Evolutionary conservation across 176 grass and related monocot species (phyloP).

Genomic region (Paspalum vaginatum): DNA sequence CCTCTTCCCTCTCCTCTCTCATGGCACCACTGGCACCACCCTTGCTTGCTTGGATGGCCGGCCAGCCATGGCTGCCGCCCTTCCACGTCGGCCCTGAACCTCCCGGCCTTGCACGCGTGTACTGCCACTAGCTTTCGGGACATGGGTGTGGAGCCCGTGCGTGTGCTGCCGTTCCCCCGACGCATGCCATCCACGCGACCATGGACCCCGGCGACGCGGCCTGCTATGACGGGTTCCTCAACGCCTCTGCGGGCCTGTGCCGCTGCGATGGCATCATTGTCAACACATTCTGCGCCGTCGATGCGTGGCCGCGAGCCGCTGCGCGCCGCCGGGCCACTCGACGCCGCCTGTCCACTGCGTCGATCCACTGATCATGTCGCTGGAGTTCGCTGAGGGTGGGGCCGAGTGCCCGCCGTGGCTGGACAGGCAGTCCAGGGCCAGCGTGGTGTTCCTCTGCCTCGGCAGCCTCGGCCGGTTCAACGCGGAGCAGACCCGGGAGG

Average conservation of each 20-base stretch:
- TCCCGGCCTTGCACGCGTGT: conserved; percentile 7
- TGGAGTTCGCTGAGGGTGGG: not conserved
- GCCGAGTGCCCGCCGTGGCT: conserved; percentile 54
- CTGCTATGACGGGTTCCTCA: conserved; percentile 23
- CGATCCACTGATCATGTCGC: conserved; percentile 7
- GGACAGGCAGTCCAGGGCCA: conserved; percentile 41
- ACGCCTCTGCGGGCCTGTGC: not conserved
- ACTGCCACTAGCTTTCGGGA: conserved; percentile 4
- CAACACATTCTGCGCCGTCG: conserved; percentile 61
- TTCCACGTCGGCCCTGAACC: too few species aligned
- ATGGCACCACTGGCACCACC: too few species aligned
- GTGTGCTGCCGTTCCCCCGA: conserved; percentile 24
- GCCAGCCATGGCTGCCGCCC: too few species aligned
- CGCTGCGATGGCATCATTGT: conserved; percentile 45
- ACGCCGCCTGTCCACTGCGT: conserved; percentile 35
- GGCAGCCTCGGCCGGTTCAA: conserved; percentile 31
- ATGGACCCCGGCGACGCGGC: conserved; percentile 38
- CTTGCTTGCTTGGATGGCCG: too few species aligned
- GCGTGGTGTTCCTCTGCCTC: conserved; percentile 63
- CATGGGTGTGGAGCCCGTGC: not conserved
- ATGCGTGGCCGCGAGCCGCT: conserved; percentile 36
- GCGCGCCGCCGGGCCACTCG: not conserved
- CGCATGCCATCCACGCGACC: conserved; percentile 31
- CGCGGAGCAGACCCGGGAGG: conserved; percentile 33
- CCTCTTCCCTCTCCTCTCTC: too few species aligned